phyloP scores from a whole-genome alignment of 83 land plant species.

The Diphasiastrum complanatum region DNA sequence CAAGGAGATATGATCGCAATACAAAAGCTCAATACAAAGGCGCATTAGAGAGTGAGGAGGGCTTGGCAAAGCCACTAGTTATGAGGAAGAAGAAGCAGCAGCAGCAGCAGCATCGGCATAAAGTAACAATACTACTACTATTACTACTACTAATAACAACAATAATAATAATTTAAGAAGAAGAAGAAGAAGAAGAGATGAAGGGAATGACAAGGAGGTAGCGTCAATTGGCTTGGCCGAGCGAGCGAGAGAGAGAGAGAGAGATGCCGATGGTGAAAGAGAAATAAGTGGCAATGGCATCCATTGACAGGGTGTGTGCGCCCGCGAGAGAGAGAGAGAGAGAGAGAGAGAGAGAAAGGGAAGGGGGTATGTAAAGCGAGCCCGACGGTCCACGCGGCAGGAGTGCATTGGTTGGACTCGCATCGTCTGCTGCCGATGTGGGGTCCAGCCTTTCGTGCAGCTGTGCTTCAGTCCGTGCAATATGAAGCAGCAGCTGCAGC shows the following conservation, averaged over 20 bases:
- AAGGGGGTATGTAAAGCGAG: background rate
- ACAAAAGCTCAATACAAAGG: no score
- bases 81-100: no score
- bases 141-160: background rate
- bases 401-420: no score
- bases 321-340: background rate
- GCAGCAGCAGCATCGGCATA: no score
- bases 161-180: background rate
- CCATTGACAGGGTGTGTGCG: background rate
- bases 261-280: conserved; percentile 1
- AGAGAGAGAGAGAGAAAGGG: background rate
- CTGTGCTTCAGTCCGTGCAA: no score
- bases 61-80: no score
- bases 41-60: no score
- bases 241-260: conserved; percentile 12
- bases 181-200: background rate
- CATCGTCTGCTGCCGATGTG: no score
- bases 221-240: background rate
- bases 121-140: background rate
- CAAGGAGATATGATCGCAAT: no score
- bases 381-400: background rate
- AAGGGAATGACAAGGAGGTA: background rate
- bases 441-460: no score
- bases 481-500: no score
- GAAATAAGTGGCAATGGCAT: no score